Evolutionary conservation across 495 filamentous ascomycete genomes (phyloP).

Genomic region (Neurospora sp.): DNA sequence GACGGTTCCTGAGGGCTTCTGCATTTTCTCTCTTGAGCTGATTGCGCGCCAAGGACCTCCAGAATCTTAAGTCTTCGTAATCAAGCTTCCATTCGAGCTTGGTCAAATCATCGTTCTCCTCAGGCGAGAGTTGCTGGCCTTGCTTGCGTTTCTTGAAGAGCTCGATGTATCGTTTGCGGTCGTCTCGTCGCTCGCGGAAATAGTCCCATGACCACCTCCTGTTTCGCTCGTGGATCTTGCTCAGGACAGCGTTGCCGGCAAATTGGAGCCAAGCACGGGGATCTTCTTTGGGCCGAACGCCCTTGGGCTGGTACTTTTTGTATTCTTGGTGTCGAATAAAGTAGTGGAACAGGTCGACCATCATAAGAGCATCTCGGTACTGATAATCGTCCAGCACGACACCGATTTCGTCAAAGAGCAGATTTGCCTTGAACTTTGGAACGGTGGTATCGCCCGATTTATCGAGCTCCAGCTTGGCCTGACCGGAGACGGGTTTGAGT

Average conservation of each 20-base stretch:
- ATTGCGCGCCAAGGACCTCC: conserved; percentile 87
- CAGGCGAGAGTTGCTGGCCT: conserved; percentile 56
- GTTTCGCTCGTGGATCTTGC: conserved; percentile 90
- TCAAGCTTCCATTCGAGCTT: conserved; percentile 76
- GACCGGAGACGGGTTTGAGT: conserved; percentile 85
- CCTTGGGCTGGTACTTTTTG: conserved; percentile 84
- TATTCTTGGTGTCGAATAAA: conserved; percentile 97
- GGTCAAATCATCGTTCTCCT: conserved; percentile 62
- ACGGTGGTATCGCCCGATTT: conserved; percentile 73
- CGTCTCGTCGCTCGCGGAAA: conserved; percentile 83
- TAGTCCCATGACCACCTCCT: conserved; percentile 88
- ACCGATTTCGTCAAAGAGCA: conserved; percentile 92
- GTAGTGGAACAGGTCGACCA: conserved; percentile 96
- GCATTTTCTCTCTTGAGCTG: conserved; percentile 92
- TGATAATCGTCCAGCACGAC: conserved; percentile 93
- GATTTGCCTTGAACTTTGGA: conserved; percentile 79
- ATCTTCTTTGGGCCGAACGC: conserved; percentile 72
- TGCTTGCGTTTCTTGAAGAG: conserved; percentile 90
- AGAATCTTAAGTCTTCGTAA: conserved; percentile 96
- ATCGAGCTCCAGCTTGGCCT: conserved; percentile 84
- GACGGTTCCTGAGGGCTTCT: conserved; percentile 48
- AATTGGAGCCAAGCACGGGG: conserved; percentile 87
- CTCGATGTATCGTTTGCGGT: conserved; percentile 79
- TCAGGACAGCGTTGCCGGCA: conserved; percentile 76
- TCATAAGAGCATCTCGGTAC: conserved; percentile 93